phyloP scores from a whole-genome alignment of 2,329 filamentous ascomycete species.

The Penicillium sp. region DNA sequence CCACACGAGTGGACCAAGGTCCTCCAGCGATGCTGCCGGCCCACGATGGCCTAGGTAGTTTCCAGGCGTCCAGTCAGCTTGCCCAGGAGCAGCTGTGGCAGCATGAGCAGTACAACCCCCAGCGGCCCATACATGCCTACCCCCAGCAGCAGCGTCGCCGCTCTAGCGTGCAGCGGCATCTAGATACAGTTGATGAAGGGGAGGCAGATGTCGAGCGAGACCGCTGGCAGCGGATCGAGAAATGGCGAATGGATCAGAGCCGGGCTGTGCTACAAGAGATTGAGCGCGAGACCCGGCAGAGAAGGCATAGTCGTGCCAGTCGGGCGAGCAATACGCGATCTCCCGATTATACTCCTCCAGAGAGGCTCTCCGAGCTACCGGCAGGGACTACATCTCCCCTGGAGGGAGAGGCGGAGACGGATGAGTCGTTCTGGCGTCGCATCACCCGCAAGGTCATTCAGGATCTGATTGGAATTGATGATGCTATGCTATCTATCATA shows the following conservation, averaged over 20 bases:
- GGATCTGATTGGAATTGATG: slow-evolving; percentile 88
- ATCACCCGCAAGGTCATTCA: slow-evolving; percentile 83
- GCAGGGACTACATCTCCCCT: slow-evolving; percentile 50
- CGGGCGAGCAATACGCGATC: slow-evolving; percentile 21
- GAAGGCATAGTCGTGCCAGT: slow-evolving; percentile 43
- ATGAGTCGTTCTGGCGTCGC: slow-evolving; percentile 71
- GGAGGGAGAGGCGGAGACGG: slow-evolving; percentile 46
- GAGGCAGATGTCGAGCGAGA: slow-evolving; percentile 64
- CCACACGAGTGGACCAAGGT: slow-evolving; percentile 52
- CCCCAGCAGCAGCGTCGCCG: slow-evolving; percentile 48
- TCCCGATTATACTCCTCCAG: slow-evolving; percentile 16
- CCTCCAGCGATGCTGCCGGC: slow-evolving; percentile 73
- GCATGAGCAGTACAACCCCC: slow-evolving; percentile 80
- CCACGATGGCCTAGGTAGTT: slow-evolving; percentile 89
- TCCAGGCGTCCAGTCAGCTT: slow-evolving; percentile 61
- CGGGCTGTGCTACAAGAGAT: slow-evolving; percentile 81
- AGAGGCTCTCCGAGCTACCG: slow-evolving; percentile 49
- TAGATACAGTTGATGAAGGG: slow-evolving; percentile 57
- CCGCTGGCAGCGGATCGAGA: slow-evolving; percentile 78
- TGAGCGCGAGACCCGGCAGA: slow-evolving; percentile 74
- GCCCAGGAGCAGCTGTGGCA: slow-evolving; percentile 84
- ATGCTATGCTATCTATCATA: slow-evolving; percentile 76
- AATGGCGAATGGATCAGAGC: slow-evolving; percentile 90
- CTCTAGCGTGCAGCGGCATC: slow-evolving; percentile 57
- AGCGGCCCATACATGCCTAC: slow-evolving; percentile 45